Conservation (phyloP, 164 flowering plant species). For the Chimonanthus praecox region DNA sequence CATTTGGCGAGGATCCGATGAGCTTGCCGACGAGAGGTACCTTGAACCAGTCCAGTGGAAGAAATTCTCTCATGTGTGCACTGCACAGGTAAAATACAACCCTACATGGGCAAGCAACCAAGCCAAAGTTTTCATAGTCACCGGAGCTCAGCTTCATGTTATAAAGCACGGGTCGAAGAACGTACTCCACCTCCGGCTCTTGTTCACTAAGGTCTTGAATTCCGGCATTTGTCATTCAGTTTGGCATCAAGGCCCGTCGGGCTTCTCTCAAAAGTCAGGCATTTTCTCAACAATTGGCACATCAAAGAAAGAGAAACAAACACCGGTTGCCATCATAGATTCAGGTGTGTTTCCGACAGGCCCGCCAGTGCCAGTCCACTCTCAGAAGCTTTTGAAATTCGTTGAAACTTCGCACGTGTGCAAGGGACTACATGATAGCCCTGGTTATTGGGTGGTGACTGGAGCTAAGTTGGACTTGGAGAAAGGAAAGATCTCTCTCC, state of each 20-base stretch:
- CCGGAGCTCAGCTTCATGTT: conserved; percentile 71
- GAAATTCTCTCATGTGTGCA: conserved; percentile 59
- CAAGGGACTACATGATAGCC: conserved; percentile 67
- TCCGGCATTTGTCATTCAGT: conserved; percentile 28
- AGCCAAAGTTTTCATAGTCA: conserved; percentile 47
- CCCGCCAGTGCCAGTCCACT: conserved; percentile 54
- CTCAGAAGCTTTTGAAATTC: conserved; percentile 46
- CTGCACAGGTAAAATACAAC: conserved; percentile 48
- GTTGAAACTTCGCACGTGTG: conserved; percentile 59
- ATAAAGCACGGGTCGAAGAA: conserved; percentile 42
- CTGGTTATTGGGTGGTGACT: conserved; percentile 85
- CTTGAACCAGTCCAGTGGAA: conserved; percentile 45
- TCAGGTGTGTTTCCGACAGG: conserved; percentile 61
- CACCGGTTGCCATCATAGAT: conserved; percentile 41
- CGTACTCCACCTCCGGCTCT: conserved; percentile 66
- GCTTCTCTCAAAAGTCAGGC: conserved; percentile 34
- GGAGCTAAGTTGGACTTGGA: conserved; percentile 73
- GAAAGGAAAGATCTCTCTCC: conserved; percentile 60
- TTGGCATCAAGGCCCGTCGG: conserved; percentile 47
- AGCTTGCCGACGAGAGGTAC: conserved; percentile 18
- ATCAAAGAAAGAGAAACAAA: conserved; percentile 28
- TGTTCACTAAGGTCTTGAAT: conserved; percentile 39
- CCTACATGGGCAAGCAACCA: conserved; percentile 28
- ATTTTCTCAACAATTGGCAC: conserved; percentile 44
- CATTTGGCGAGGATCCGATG: conserved; percentile 44